Base-by-base conservation (phyloP, 129 eudicot genomes). In the Flaveria ramosissima region DNA sequence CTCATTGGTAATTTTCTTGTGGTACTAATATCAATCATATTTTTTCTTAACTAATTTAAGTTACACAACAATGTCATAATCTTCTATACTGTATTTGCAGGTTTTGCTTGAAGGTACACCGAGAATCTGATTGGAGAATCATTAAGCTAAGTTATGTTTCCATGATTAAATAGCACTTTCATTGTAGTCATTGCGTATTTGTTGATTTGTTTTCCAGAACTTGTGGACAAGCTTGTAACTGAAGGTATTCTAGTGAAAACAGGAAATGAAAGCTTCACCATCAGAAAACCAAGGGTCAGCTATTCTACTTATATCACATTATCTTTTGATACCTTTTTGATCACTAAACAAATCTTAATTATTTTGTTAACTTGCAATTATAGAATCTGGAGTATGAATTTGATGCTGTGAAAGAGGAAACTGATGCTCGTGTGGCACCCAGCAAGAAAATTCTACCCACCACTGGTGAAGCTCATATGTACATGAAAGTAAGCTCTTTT, bases 371-470 rank as follows among this genome's bases (percentile, higher is more conserved):
- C 71, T 42, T 8, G 30, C n/a, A 57, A 67, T 82, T 45, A 36
- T 72, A 94, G 97, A 86, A 94, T 51, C 51, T 78, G 57, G 92
- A 87, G 66, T 87, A 84, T 71, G 97, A 94, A 78, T 94, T 94
- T 76, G 90, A 87, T 83, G 89, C 87, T 85, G 97, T 94, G 79
- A 94, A 94, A 89, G 96, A 86, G 69, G 99, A 94, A 94, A 69
- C 65, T 26, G 88, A 87, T 66, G 93, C 83, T 42, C 80, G 79
- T 57, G 46, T 69, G 47, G 63, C 78, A 48, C 17, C 80, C 47
- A 83, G 71, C 24, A 83, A 73, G 68, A 85, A 76, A 80, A 71
- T 79, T 76, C 81, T 78, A 70, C 82, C 65, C 26, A 41, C 73
- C 71, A 64, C 39, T 45, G 84, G 77, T 59, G 85, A 85, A 71